A percentile compares a stretch with the other conserved stretches of the same genome.
Evolutionary conservation across 495 filamentous ascomycete genomes (phyloP).

Genomic region (Aspergillus sparsus): DNA sequence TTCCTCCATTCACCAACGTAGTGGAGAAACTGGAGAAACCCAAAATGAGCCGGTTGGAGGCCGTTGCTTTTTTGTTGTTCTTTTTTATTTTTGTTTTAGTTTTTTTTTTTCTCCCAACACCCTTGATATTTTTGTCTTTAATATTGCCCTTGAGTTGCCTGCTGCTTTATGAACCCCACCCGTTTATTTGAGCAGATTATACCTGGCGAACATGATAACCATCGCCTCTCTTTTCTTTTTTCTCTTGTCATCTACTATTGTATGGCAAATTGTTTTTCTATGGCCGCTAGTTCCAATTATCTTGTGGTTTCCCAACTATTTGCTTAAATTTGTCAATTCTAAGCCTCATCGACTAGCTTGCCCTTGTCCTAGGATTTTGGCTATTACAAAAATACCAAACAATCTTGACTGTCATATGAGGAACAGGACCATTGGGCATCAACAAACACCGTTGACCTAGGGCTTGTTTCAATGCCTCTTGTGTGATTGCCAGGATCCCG

Average conservation of each 20-base stretch:
- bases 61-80: constrained; percentile 15
- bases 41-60: constrained; percentile 17
- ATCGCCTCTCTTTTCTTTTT: constrained; percentile 26
- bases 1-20: constrained; percentile 19
- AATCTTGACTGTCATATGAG: constrained; percentile 16
- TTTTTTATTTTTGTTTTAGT: constrained; percentile 13
- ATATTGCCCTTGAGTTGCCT: constrained; percentile 7
- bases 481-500: constrained; percentile 35
- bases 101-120: constrained; percentile 8
- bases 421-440: constrained; percentile 38
- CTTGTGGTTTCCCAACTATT: constrained; percentile 18
- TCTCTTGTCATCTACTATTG: constrained; percentile 25
- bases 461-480: constrained; percentile 33
- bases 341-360: constrained; percentile 23
- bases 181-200: constrained; percentile 31
- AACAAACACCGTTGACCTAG: constrained; percentile 27
- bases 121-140: constrained; percentile 14
- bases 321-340: constrained; percentile 16
- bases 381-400: constrained; percentile 20
- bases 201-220: constrained; percentile 23
- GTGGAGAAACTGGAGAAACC: constrained; percentile 14
- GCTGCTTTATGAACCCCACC: constrained; percentile 26
- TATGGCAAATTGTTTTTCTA: constrained; percentile 18
- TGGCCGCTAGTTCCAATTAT: constrained; percentile 16
- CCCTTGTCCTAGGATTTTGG: constrained; percentile 22